Base-by-base conservation (phyloP, 768 basidiomycete species). In the Termitomyces heimii region DNA sequence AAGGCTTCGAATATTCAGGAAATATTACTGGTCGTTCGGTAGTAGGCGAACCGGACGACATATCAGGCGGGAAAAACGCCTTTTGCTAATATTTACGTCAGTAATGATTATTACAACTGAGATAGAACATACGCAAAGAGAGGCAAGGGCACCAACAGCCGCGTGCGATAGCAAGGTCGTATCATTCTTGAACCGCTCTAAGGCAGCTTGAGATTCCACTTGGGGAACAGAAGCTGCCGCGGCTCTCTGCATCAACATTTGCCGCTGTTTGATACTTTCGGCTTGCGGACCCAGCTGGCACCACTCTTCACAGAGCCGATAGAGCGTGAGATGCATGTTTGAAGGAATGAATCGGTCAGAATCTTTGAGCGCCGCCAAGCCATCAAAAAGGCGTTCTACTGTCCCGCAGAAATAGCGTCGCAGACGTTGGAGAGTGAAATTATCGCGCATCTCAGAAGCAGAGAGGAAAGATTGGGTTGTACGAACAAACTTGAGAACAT, bases 361-460 rank as follows among this genome's bases (percentile, higher is more conserved):
- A 57, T 89, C 85, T 50, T 86, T 85, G 29, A 92, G 75, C 34
- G 77, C 77, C 3, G 85, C 80, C 31, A 90, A 71, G 14, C 82
- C 88, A 61, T 92, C 88, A 58, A 94, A 93, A 10, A 97, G 79
- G 50, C 88, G 84, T 68, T 94, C 92, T 4, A 97, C 83, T 0
- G 88, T 84, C 20, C 92, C 89, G 65, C 94, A 97, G 69, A 96
- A 97, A 68, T 92, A 95, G 26, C 92, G 85, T 29, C 94, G 85
- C 31, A 96, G 75, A 8, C 86, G 82, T 60, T 95, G 91, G 28
- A 94, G 71, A 1, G 89, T 82, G 63, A 82, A 84, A 59, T 88
- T 88, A 49, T 92, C 88, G 28, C 88, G 82, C 63, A 85, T 81
- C 39, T 90, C 87, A 0, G 83, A 74, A 4, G 84, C 78, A 3